phyloP scores from a whole-genome alignment of 164 flowering plant species.

The Nymphaea thermarum region DNA sequence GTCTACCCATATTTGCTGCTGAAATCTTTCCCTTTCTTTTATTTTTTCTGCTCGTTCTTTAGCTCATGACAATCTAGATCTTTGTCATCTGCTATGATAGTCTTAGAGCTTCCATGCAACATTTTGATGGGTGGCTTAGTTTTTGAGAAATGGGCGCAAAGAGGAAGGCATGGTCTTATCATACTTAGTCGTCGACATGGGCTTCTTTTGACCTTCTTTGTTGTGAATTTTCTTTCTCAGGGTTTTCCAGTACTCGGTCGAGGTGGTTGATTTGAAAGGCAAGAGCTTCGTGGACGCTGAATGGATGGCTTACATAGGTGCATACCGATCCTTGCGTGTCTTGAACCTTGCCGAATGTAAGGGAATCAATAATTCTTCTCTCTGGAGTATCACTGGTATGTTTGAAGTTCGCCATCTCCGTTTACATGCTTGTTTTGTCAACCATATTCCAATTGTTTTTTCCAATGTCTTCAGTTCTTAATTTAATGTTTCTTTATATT shows the following conservation, averaged over 20 bases:
- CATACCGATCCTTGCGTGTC: conserved; percentile 40
- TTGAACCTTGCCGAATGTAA: conserved; percentile 63
- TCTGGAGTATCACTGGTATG: conserved; percentile 73
- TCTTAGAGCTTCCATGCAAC: not conserved
- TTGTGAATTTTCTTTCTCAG: conserved; percentile 16
- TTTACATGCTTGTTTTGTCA: too few species aligned
- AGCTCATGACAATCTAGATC: not conserved
- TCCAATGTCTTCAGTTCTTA: too few species aligned
- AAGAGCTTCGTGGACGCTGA: conserved; percentile 70
- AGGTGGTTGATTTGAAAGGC: conserved; percentile 57
- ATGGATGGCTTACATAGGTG: conserved; percentile 91
- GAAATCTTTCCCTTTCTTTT: not conserved
- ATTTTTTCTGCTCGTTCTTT: not conserved
- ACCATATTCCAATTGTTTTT: too few species aligned
- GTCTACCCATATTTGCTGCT: too few species aligned
- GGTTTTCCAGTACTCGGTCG: conserved; percentile 55
- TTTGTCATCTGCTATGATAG: not conserved
- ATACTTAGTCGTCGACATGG: too few species aligned
- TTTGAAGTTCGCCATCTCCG: too few species aligned
- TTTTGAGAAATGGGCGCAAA: too few species aligned
- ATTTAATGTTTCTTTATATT: too few species aligned
- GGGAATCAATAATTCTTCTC: conserved; percentile 45
- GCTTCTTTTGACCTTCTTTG: too few species aligned
- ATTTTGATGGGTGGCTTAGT: too few species aligned
- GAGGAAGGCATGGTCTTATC: too few species aligned